phyloP scores from a whole-genome alignment of 176 grass and related monocot species.

The Themeda triandra region DNA sequence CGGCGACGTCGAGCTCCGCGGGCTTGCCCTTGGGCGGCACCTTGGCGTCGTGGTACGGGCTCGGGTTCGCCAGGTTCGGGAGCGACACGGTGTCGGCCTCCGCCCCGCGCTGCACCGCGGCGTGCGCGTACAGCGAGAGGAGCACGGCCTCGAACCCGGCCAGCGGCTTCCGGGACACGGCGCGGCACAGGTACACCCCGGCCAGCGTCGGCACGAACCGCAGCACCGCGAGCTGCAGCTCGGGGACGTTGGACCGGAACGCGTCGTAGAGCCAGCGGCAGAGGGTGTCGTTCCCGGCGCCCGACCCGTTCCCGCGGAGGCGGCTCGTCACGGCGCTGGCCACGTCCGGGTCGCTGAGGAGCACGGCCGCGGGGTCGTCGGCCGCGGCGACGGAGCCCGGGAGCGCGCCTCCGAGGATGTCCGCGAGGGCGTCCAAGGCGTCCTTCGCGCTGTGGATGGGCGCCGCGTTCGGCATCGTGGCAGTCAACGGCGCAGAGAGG shows the following conservation, averaged over 20 bases:
- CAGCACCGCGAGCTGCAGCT: slow-evolving; percentile 68
- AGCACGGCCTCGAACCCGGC: slow-evolving; percentile 87
- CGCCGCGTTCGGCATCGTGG: slow-evolving; percentile 33
- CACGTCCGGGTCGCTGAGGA: slow-evolving; percentile 54
- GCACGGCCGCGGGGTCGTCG: slow-evolving; percentile 43
- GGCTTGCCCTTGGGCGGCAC: slow-evolving; percentile 31
- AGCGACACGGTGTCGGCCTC: slow-evolving; percentile 45
- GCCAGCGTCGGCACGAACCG: slow-evolving; percentile 57
- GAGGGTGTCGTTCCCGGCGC: slow-evolving; percentile 55
- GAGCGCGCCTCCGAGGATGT: slow-evolving; percentile 41
- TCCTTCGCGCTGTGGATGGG: slow-evolving; percentile 42
- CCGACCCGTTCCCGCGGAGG: slow-evolving; percentile 36
- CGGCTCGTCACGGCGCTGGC: slow-evolving; percentile 25
- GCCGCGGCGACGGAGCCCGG: slow-evolving; percentile 20
- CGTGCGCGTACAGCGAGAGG: slow-evolving; percentile 66
- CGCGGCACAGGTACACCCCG: slow-evolving; percentile 68
- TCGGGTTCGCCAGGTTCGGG: slow-evolving; percentile 57
- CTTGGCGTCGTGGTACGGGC: slow-evolving; percentile 61
- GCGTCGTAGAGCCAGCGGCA: slow-evolving; percentile 89
- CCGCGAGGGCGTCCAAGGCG: slow-evolving; percentile 47
- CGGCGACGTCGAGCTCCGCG: slow-evolving; percentile 29
- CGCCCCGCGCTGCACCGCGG: slow-evolving; percentile 42
- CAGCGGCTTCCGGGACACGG: slow-evolving; percentile 48
- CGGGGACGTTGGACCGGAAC: slow-evolving; percentile 55
- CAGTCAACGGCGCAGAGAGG: not conserved